phyloP scores from a whole-genome alignment of 805 yeast genomes.

The Kodamaea neixiangensis region DNA sequence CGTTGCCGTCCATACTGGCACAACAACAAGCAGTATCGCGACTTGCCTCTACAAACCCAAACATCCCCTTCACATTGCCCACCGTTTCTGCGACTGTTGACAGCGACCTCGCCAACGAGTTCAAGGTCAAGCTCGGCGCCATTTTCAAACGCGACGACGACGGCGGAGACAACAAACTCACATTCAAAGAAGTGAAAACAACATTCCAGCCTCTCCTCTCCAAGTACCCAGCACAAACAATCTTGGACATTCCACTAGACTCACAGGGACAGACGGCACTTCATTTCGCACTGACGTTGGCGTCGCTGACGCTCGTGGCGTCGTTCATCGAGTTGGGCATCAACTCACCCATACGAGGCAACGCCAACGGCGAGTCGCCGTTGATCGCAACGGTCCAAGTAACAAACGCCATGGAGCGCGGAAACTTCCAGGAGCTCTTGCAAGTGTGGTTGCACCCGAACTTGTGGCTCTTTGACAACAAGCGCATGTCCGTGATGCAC shows the following conservation, averaged over 20 bases:
- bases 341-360: conserved; percentile 43
- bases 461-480: conserved; percentile 49
- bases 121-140: conserved; percentile 35
- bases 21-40: background rate
- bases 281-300: conserved; percentile 46
- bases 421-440: conserved; percentile 69
- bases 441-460: conserved; percentile 67
- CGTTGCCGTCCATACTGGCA: background rate
- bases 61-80: conserved; percentile 49
- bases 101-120: conserved; percentile 31
- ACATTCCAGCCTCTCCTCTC: conserved; percentile 26
- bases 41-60: conserved; percentile 32
- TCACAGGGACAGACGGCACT: conserved; percentile 42
- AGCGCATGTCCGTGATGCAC: conserved; percentile 80
- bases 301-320: conserved; percentile 36
- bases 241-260: conserved; percentile 40
- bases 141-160: conserved; percentile 37
- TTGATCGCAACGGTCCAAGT: conserved; percentile 76
- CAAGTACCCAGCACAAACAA: conserved; percentile 13
- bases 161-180: conserved; percentile 19
- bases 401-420: conserved; percentile 78
- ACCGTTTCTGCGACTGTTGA: conserved; percentile 41
- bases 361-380: conserved; percentile 39
- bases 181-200: conserved; percentile 24
- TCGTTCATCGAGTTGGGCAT: conserved; percentile 36